A percentile compares a stretch with the other conserved stretches of the same genome.
phyloP scores from a whole-genome alignment of 352 stramenopile species.

The Globisporangium abappressorium region DNA sequence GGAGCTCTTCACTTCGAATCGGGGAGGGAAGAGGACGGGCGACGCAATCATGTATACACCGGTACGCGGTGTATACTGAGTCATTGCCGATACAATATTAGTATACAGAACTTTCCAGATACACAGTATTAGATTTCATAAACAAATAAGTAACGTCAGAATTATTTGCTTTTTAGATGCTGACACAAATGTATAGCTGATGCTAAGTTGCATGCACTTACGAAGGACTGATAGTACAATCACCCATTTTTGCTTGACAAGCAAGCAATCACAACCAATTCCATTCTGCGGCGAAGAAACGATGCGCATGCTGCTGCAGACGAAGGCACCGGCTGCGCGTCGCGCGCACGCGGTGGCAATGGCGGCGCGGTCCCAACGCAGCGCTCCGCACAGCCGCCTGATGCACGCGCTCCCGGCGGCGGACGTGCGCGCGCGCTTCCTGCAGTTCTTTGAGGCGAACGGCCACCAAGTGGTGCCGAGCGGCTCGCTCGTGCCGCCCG shows the following conservation, averaged over 20 bases:
- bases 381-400: constrained; percentile 11
- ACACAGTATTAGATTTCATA: neutral
- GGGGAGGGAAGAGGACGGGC: neutral
- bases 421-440: constrained; percentile 53
- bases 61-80: neutral
- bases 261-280: constrained; percentile 3
- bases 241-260: neutral
- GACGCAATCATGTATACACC: neutral
- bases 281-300: neutral
- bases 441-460: constrained; percentile 66
- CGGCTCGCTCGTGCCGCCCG: constrained; percentile 70
- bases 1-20: neutral
- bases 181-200: neutral
- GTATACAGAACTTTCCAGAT: neutral
- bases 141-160: neutral
- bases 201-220: neutral
- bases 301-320: constrained; percentile 8
- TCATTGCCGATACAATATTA: neutral
- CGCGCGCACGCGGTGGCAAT: neutral
- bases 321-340: neutral
- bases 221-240: neutral
- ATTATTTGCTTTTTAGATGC: neutral
- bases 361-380: neutral
- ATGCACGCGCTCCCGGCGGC: constrained; percentile 41
- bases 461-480: constrained; percentile 63